Evolutionary conservation across 2,329 filamentous ascomycete genomes (phyloP).

Genomic region (Cladosporium colombiae): DNA sequence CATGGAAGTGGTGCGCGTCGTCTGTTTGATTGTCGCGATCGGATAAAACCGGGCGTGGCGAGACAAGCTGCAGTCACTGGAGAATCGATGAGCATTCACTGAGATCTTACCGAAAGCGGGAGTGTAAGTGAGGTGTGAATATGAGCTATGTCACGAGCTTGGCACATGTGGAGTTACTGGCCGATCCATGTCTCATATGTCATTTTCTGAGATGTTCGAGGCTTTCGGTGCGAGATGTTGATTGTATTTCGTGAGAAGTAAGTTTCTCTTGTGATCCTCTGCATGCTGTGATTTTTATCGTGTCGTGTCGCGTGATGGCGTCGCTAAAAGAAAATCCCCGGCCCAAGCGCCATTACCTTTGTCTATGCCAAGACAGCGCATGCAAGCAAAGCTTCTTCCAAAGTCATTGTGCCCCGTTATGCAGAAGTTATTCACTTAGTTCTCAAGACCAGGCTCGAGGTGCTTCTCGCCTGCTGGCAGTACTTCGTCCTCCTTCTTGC

Average conservation of each 20-base stretch:
- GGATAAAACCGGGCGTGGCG: not conserved
- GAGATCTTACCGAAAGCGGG: not conserved
- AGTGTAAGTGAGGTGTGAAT: not conserved
- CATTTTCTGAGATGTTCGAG: not conserved
- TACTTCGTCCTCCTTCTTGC: conserved; percentile 43
- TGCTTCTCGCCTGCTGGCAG: conserved; percentile 59
- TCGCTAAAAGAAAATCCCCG: not conserved
- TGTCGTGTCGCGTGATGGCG: conserved; percentile 11
- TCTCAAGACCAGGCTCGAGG: conserved; percentile 61
- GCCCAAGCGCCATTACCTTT: not conserved
- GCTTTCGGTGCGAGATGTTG: not conserved
- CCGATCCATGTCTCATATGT: not conserved
- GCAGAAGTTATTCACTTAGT: conserved; percentile 39
- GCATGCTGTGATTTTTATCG: conserved; percentile 4
- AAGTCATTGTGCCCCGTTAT: not conserved
- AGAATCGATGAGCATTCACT: conserved; percentile 4
- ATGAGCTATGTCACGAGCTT: not conserved
- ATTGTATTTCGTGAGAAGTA: not conserved
- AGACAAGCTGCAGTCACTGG: not conserved
- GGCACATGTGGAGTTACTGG: not conserved
- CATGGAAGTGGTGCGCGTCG: not conserved
- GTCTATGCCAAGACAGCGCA: conserved; percentile 8
- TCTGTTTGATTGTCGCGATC: not conserved
- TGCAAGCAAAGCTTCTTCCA: not conserved
- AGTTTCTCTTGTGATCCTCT: not conserved